phyloP scores from a whole-genome alignment of 2,329 filamentous ascomycete genomes.

The Shiraia sp. region DNA sequence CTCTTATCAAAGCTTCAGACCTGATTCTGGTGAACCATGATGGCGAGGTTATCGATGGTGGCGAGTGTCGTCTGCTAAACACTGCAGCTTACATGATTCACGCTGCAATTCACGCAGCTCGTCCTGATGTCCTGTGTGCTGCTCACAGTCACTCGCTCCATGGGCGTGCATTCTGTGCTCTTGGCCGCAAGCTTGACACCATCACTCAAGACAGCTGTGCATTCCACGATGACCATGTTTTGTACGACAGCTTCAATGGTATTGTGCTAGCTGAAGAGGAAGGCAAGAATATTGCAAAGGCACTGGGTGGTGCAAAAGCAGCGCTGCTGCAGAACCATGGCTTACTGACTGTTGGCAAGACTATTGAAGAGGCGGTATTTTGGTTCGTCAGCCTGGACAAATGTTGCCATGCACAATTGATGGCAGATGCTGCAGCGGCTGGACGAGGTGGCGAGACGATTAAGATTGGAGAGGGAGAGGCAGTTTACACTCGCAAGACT shows the following conservation, averaged over 20 bases:
- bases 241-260: constrained; percentile 59
- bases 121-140: constrained; percentile 62
- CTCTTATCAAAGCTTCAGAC: constrained; percentile 65
- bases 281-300: constrained; percentile 56
- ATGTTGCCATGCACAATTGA: constrained; percentile 57
- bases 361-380: constrained; percentile 57
- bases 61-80: constrained; percentile 45
- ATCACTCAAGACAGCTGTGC: constrained; percentile 62
- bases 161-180: constrained; percentile 64
- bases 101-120: constrained; percentile 61
- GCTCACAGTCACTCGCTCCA: constrained; percentile 63
- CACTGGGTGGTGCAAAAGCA: constrained; percentile 55
- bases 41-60: constrained; percentile 67
- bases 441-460: constrained; percentile 67
- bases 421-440: constrained; percentile 59
- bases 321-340: constrained; percentile 60
- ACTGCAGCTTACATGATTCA: constrained; percentile 63
- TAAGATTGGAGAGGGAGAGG: constrained; percentile 70
- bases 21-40: constrained; percentile 68
- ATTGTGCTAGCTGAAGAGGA: constrained; percentile 58
- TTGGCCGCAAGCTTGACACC: constrained; percentile 63
- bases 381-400: constrained; percentile 60
- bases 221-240: constrained; percentile 57
- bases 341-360: constrained; percentile 54
- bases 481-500: constrained; percentile 67